Evolutionary conservation across 2,329 filamentous ascomycete species (phyloP), one percentile per base, ranked within the genome.

Genomic region (Talaromyces pinophilus): DNA sequence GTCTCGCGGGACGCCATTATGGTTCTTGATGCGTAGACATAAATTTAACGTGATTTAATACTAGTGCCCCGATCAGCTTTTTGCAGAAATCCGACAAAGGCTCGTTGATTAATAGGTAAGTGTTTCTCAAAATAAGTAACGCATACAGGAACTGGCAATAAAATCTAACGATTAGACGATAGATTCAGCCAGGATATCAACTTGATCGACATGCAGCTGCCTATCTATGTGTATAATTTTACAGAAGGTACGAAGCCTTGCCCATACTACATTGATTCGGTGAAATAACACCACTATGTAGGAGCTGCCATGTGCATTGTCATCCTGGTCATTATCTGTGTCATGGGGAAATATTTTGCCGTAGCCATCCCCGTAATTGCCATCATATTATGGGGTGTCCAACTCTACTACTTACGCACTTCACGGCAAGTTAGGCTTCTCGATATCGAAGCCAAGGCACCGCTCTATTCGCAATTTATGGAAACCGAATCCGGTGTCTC

Each of bases 401-500:
- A 88, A 67, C 83, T 79, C 59, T 81, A 87, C 60, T 89, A 89
- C 69, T 78, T 89, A 2, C 80, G 84, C 0, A 89, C 87, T 0
- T 88, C 86, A 0, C 78, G 86, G 0, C 87, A 89, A 72, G 72
- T 90, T 6, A 81, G 87, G 54, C 79, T 87, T 25, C 72, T 90
- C 4, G 87, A 89, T 57, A 80, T 90, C 0, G 87, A 90, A 72
- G 82, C 84, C 1, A 88, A 89, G 69, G 83, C 83, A 1, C 86
- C 86, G 0, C 75, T 88, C 0, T 87, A 85, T 76, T 84, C 80
- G n/a, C 78, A 87, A 66, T 88, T 88, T 69, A 78, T 83, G 25
- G 86, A 88, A 68, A 84, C 82, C 2, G 79, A 87, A 54, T 81
- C 81, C 44, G 87, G 86, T 40, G 71, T 87, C 0, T 77, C 80